Base-by-base conservation (phyloP, 2,329 filamentous ascomycete genomes). In the Anisogramma anomala region DNA sequence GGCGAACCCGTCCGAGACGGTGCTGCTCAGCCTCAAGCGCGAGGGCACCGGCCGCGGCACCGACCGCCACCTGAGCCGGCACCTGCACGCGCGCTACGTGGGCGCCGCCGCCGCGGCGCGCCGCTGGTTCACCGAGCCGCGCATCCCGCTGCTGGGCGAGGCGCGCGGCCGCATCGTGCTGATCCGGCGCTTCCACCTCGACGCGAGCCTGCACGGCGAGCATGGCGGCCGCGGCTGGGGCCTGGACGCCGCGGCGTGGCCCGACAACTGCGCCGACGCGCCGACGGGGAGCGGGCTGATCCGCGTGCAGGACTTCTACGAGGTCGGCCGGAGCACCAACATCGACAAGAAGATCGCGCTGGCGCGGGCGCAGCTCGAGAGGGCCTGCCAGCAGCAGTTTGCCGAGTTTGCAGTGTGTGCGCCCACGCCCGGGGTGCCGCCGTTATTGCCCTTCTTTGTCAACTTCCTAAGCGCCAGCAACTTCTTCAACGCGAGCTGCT, bases 241-340 rank as follows among this genome's bases (percentile, higher is more conserved):
- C 32, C 69, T 82, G 34, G 75, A 82, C 55, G 76, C 69, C 17
- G 69, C 72, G 48, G 58, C 58, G 36, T 96, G 89, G 89, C 85
- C 84, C 0, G 83, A 95, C 63, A 96, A 96, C 63, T 85, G 84
- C 48, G 77, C 82, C 23, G 78, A 93, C 55, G 81, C 83, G 42
- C 68, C 68, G 25, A 76, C 75, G 36, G 74, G 74, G 7, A 79
- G 78, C 52, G 86, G 84, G 3, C 68, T 79, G 48, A 77, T 95
- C 45, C 79, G 84, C 49, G 79, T 96, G 31, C 91, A 96, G 64
- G 91, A 96, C 65, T 95, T 89, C 61, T 96, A 93, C 68, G 86
- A 93, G 55, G 78, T 98, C 25, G 65, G 80, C 33, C 77, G 86
- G 59, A 77, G 74, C 17, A 67, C 75, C 45, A 82, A 81, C 52